Conservation (phyloP, 225 moss, liverwort and hornwort species). For the Pseudoscleropodium purum region DNA sequence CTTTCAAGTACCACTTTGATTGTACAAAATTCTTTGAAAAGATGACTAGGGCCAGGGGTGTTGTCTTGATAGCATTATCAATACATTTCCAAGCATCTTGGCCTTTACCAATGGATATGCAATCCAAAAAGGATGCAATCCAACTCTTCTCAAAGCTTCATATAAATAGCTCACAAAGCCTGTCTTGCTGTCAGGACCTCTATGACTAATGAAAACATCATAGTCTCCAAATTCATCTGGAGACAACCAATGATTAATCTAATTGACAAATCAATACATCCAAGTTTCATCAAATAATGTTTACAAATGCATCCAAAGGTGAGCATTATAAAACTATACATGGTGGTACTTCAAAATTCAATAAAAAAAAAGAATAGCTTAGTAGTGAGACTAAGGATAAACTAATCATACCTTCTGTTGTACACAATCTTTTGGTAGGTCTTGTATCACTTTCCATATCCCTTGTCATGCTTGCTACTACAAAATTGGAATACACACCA, state of each 20-base stretch:
- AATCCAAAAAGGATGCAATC: not conserved
- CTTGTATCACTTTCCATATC: no score
- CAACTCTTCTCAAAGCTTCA: not conserved
- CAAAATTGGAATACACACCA: no score
- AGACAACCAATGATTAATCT: not conserved
- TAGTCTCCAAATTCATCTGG: not conserved
- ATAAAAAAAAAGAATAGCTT: no score
- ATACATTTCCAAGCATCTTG: not conserved
- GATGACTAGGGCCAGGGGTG: not conserved
- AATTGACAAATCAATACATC: not conserved
- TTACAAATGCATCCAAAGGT: no score
- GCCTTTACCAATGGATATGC: not conserved
- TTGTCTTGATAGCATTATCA: not conserved
- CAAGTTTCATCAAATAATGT: not conserved
- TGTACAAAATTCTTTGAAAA: rapidly evolving
- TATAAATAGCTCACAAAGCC: not conserved
- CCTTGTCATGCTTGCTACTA: no score
- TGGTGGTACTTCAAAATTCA: no score
- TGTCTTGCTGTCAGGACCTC: not conserved
- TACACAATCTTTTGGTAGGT: no score
- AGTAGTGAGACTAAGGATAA: no score
- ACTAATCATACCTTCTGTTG: no score
- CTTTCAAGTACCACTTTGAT: not conserved
- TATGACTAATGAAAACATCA: not conserved
- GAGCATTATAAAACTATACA: no score